phyloP scores from a whole-genome alignment of 106 monocot species.

The Dendrobium officinale region DNA sequence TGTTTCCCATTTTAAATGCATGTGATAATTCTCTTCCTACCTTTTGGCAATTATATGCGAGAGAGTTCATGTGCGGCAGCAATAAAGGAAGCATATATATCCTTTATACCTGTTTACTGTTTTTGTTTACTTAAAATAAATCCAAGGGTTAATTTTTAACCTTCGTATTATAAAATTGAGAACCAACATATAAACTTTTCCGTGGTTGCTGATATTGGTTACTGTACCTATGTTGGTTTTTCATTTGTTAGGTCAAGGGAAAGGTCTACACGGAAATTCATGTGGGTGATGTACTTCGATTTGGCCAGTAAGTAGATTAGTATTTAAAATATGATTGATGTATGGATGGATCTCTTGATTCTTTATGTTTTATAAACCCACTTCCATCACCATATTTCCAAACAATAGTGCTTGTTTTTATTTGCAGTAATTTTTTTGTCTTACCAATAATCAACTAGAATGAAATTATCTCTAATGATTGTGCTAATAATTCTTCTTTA shows the following conservation, averaged over 20 bases:
- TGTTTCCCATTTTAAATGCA: not conserved
- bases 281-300: conserved; percentile 89
- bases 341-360: not conserved
- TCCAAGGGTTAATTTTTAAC: not conserved
- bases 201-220: not conserved
- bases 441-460: not conserved
- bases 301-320: conserved; percentile 79
- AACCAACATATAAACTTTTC: not conserved
- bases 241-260: conserved; percentile 51
- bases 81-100: not conserved
- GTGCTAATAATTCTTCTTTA: not conserved
- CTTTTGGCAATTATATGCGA: not conserved
- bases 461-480: not conserved
- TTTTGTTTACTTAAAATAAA: not conserved
- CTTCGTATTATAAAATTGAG: not conserved
- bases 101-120: not conserved
- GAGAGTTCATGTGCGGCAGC: not conserved
- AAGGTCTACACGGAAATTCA: conserved; percentile 71
- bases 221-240: not conserved
- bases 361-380: not conserved
- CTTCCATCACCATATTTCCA: not conserved
- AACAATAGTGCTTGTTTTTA: not conserved
- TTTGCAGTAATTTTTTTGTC: not conserved
- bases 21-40: not conserved
- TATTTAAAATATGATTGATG: not conserved